Percentiles rank a stretch among this genome's conserved stretches.
Conservation (phyloP, 1,139 yeast species). For the Williopsis jadinii region DNA sequence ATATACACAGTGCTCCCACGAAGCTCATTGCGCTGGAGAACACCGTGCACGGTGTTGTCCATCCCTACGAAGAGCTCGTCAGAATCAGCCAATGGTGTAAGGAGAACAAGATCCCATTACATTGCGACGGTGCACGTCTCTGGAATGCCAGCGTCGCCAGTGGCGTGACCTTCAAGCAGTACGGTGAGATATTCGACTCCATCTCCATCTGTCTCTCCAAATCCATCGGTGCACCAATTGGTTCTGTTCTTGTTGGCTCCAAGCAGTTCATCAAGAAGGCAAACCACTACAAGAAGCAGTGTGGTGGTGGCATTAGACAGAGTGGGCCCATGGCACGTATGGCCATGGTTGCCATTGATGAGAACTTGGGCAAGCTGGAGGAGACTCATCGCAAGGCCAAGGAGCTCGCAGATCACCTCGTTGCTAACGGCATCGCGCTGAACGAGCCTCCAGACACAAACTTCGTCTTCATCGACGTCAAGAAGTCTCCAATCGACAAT, state of each 20-base stretch:
- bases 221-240: slow-evolving; percentile 80
- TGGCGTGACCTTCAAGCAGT: slow-evolving; percentile 53
- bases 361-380: slow-evolving; percentile 48
- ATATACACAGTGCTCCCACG: slow-evolving; percentile 80
- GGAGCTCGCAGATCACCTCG: slow-evolving; percentile 45
- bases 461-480: slow-evolving; percentile 62
- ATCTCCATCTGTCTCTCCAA: slow-evolving; percentile 75
- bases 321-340: slow-evolving; percentile 64
- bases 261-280: slow-evolving; percentile 49
- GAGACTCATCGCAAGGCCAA: slow-evolving; percentile 51
- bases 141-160: slow-evolving; percentile 75
- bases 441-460: slow-evolving; percentile 66
- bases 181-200: slow-evolving; percentile 64
- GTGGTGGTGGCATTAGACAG: slow-evolving; percentile 84
- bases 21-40: slow-evolving; percentile 70
- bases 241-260: slow-evolving; percentile 67
- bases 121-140: slow-evolving; percentile 81
- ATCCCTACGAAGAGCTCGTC: slow-evolving; percentile 63
- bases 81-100: slow-evolving; percentile 57
- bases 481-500: slow-evolving; percentile 44
- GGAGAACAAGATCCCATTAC: slow-evolving; percentile 46
- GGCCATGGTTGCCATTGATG: slow-evolving; percentile 65
- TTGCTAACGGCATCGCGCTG: slow-evolving; percentile 39
- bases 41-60: slow-evolving; percentile 66
- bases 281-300: slow-evolving; percentile 74